Conservation (phyloP, 75 land plant species). For the Pseudotsuga menziesii region DNA sequence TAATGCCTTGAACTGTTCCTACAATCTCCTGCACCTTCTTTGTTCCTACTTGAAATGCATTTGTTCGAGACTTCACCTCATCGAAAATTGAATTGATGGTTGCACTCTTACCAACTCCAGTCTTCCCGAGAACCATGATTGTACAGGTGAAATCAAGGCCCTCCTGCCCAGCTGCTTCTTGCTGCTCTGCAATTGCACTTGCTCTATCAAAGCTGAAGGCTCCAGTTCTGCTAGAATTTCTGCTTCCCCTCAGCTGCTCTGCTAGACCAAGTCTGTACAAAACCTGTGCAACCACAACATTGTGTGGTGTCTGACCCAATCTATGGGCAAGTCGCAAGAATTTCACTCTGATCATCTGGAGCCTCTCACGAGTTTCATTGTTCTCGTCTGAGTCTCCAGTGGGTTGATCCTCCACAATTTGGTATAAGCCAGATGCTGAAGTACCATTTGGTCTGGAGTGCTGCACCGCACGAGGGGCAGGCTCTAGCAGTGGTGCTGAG, state of each 20-base stretch:
- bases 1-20: constrained; percentile 81
- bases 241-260: constrained; percentile 54
- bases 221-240: constrained; percentile 26
- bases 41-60: constrained; percentile 72
- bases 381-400: constrained; percentile 49
- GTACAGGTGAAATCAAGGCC: constrained; percentile 78
- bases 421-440: constrained; percentile 14
- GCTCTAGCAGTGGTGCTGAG: constrained; percentile 53
- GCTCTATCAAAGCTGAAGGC: constrained; percentile 73
- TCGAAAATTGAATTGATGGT: constrained; percentile 91
- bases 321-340: constrained; percentile 82
- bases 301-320: constrained; percentile 80
- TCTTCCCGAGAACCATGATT: constrained; percentile 82
- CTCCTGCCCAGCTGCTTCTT: constrained; percentile 59
- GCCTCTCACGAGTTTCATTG: constrained; percentile 63
- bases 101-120: constrained; percentile 97
- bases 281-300: constrained; percentile 76
- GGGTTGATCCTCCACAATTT: constrained; percentile 21
- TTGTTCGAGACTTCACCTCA: constrained; percentile 51
- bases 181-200: constrained; percentile 50
- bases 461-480: constrained; percentile 37
- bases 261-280: constrained; percentile 72
- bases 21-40: constrained; percentile 59
- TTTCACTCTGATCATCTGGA: constrained; percentile 78
- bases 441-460: constrained; percentile 49